These are phyloP conservation scores for Suillus bovinus DNA, from an alignment of 768 basidiomycete genomes.

Conservation along the genomic window DNA sequence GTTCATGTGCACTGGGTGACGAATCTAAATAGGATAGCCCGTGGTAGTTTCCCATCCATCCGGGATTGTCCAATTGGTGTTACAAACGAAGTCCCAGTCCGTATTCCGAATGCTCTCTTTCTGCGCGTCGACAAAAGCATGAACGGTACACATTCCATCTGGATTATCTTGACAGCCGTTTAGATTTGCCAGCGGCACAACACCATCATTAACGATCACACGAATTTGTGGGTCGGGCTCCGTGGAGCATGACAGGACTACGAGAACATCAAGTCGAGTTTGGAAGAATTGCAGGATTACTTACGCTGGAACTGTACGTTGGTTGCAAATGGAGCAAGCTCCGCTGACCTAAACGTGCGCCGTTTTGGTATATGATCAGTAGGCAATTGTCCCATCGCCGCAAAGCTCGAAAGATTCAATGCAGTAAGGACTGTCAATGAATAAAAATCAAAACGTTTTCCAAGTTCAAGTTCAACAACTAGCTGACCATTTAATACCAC, in stretches of 20 bases:
- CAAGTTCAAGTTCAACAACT: background rate
- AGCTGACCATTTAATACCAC: conserved; percentile 70
- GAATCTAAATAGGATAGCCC: conserved; percentile 49
- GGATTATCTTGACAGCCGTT: conserved; percentile 67
- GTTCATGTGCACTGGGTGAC: background rate
- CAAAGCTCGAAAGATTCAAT: conserved; percentile 72
- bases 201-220: conserved; percentile 82
- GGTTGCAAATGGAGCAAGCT: conserved; percentile 80
- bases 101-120: conserved; percentile 60
- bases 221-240: conserved; percentile 61
- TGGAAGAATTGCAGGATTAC: conserved; percentile 26
- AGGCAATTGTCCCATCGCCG: conserved; percentile 66
- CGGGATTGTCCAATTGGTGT: conserved; percentile 70
- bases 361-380: conserved; percentile 61
- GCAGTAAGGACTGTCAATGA: conserved; percentile 66
- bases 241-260: conserved; percentile 60
- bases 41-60: conserved; percentile 73
- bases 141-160: conserved; percentile 76
- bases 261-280: conserved; percentile 15
- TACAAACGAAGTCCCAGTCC: conserved; percentile 72
- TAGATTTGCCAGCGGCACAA: conserved; percentile 72
- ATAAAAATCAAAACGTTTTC: conserved; percentile 5
- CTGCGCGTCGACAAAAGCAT: conserved; percentile 68
- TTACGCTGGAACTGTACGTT: conserved; percentile 84
- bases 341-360: conserved; percentile 66